phyloP scores from a whole-genome alignment of 1,139 yeast genomes.

The Pichia sp. region DNA sequence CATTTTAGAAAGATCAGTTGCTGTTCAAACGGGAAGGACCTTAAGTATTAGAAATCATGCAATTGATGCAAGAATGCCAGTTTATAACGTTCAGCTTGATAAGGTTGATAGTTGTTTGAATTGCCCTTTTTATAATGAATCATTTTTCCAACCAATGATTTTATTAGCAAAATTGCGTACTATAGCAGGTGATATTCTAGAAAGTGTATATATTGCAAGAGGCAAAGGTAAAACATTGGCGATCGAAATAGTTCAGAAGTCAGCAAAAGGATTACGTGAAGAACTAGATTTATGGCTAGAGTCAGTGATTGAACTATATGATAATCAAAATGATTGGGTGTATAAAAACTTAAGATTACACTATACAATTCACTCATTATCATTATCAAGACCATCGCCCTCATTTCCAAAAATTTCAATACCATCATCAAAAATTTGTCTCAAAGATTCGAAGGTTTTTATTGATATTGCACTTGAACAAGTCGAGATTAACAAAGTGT shows the following conservation, averaged over 20 bases:
- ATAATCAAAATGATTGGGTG: constrained; percentile 14
- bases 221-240: constrained; percentile 12
- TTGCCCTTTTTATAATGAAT: constrained; percentile 14
- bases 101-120: constrained; percentile 14
- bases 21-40: constrained; percentile 21
- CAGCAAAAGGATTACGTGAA: constrained; percentile 11
- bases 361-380: constrained; percentile 17
- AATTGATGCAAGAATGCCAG: constrained; percentile 22
- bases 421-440: constrained; percentile 1
- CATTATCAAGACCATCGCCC: constrained; percentile 21
- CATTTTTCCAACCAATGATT: constrained; percentile 20
- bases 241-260: constrained; percentile 11
- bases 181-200: constrained; percentile 21
- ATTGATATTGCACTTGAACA: not conserved
- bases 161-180: constrained; percentile 18
- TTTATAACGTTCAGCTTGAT: constrained; percentile 1
- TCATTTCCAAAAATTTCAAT: constrained; percentile 11
- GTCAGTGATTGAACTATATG: constrained; percentile 15
- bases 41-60: constrained; percentile 22
- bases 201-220: constrained; percentile 19
- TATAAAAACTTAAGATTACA: constrained; percentile 17
- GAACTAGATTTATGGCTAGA: constrained; percentile 17
- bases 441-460: constrained; percentile 2
- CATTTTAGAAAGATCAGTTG: constrained; percentile 20
- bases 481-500: not conserved